phyloP scores from a whole-genome alignment of 2,329 filamentous ascomycete genomes.

The Neonectria coccinea region DNA sequence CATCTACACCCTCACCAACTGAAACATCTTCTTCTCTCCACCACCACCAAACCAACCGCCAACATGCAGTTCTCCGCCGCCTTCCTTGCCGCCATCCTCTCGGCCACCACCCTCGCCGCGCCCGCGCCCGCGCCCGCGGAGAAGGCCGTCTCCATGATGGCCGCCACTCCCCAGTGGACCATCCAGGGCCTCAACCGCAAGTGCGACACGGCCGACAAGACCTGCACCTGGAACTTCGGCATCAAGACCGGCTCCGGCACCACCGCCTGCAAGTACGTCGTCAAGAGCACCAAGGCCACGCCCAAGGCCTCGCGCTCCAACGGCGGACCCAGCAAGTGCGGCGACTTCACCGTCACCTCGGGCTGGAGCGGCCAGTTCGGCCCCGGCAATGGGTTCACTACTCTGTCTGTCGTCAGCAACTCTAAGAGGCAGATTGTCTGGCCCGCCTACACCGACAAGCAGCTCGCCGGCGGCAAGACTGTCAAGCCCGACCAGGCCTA shows the following conservation, averaged over 20 bases:
- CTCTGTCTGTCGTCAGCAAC: constrained; percentile 61
- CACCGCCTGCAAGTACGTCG: constrained; percentile 41
- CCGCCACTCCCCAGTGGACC: constrained; percentile 55
- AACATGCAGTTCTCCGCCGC: constrained; percentile 60
- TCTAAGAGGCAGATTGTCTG: constrained; percentile 59
- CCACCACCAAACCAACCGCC: constrained; percentile 31
- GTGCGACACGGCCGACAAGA: constrained; percentile 54
- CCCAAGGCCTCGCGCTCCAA: constrained; percentile 49
- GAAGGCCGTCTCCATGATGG: constrained; percentile 55
- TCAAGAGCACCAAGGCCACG: constrained; percentile 51
- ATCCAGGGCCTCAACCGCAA: constrained; percentile 55
- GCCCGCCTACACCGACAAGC: constrained; percentile 65
- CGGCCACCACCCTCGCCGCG: constrained; percentile 52
- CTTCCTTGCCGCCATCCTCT: constrained; percentile 50
- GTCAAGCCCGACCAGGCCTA: constrained; percentile 64
- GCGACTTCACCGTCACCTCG: constrained; percentile 62
- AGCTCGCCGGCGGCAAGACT: constrained; percentile 57
- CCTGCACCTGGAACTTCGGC: constrained; percentile 59
- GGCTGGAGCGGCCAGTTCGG: constrained; percentile 70
- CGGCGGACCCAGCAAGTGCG: constrained; percentile 58
- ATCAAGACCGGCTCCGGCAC: constrained; percentile 58
- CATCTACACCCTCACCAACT: constrained; percentile 23
- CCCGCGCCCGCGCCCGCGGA: constrained; percentile 51
- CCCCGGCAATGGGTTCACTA: constrained; percentile 64
- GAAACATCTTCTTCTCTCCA: constrained; percentile 12